Conservation (phyloP, 805 yeast genomes). For the Pichia occidentalis region DNA sequence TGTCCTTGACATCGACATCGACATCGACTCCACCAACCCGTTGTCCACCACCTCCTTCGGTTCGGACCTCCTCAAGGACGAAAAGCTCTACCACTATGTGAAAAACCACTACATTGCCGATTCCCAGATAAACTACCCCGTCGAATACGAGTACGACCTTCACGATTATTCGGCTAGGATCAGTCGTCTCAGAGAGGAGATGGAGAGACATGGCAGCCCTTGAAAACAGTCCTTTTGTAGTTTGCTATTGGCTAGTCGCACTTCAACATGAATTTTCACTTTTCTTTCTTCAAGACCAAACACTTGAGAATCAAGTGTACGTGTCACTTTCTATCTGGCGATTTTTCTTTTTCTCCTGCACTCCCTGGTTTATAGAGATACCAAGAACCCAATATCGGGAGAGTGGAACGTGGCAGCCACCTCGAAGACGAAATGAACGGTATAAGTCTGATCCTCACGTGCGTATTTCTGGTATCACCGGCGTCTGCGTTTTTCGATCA, state of each 20-base stretch:
- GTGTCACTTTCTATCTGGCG: too few species aligned
- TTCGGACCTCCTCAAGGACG: slow-evolving; percentile 32
- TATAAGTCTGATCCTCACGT: too few species aligned
- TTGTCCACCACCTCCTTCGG: neutral
- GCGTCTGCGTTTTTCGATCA: slow-evolving; percentile 21
- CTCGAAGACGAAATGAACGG: too few species aligned
- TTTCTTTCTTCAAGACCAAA: too few species aligned
- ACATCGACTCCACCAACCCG: slow-evolving; percentile 1
- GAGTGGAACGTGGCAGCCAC: too few species aligned
- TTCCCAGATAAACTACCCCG: slow-evolving; percentile 36
- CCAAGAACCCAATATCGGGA: too few species aligned
- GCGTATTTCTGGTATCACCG: too few species aligned
- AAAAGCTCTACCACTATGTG: slow-evolving; percentile 29
- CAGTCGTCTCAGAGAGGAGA: slow-evolving; percentile 1
- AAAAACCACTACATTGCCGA: slow-evolving; percentile 32
- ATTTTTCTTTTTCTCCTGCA: too few species aligned
- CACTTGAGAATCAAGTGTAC: too few species aligned
- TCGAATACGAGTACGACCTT: slow-evolving; percentile 24
- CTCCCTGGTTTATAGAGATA: too few species aligned
- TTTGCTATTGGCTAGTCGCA: too few species aligned
- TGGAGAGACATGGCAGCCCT: neutral
- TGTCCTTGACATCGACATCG: neutral
- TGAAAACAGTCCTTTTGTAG: slow-evolving; percentile 1
- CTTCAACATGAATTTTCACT: too few species aligned
- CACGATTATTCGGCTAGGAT: slow-evolving; percentile 18